A percentile compares a stretch with the other conserved stretches of the same genome.
Conservation (phyloP, 2,329 filamentous ascomycete genomes). For the Scleromitrula shiraiana region DNA sequence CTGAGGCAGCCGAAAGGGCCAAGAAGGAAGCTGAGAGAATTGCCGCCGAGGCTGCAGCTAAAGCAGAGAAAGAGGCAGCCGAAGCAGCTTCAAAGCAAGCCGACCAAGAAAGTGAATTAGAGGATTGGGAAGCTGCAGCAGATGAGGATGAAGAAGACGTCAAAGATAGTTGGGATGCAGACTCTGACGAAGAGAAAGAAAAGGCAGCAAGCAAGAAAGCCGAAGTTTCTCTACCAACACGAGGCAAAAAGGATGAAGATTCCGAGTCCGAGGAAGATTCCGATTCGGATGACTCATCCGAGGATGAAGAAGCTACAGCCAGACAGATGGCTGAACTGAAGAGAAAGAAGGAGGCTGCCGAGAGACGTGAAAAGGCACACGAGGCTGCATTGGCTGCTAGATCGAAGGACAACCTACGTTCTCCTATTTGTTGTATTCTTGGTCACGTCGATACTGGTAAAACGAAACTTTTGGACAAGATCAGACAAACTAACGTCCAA, state of each 20-base stretch:
- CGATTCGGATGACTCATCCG: slow-evolving; percentile 37
- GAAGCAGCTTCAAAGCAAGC: slow-evolving; percentile 48
- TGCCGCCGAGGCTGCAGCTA: slow-evolving; percentile 53
- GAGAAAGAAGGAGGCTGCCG: slow-evolving; percentile 81
- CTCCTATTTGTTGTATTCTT: slow-evolving; percentile 98
- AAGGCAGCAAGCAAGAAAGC: slow-evolving; percentile 28
- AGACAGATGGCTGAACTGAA: slow-evolving; percentile 63
- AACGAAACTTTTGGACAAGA: slow-evolving; percentile 98
- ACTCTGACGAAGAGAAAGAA: slow-evolving; percentile 59
- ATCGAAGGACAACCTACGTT: slow-evolving; percentile 90
- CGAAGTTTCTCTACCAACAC: slow-evolving; percentile 17
- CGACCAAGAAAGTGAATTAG: slow-evolving; percentile 51
- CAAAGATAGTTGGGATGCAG: slow-evolving; percentile 94
- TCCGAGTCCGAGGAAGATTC: slow-evolving; percentile 55
- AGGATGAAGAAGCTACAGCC: slow-evolving; percentile 70
- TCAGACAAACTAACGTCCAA: slow-evolving; percentile 96
- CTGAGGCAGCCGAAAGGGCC: slow-evolving; percentile 69
- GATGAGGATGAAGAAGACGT: slow-evolving; percentile 67
- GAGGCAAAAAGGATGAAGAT: slow-evolving; percentile 39
- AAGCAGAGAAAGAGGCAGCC: slow-evolving; percentile 49
- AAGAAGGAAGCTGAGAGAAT: slow-evolving; percentile 59
- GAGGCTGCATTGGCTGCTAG: slow-evolving; percentile 85
- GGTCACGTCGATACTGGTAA: slow-evolving; percentile 99
- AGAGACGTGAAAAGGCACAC: slow-evolving; percentile 80
- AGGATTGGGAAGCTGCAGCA: slow-evolving; percentile 83